Evolutionary conservation across 352 stramenopile genomes (phyloP), one percentile per base, ranked within the genome.

Genomic region (Pythium myriotylum): DNA sequence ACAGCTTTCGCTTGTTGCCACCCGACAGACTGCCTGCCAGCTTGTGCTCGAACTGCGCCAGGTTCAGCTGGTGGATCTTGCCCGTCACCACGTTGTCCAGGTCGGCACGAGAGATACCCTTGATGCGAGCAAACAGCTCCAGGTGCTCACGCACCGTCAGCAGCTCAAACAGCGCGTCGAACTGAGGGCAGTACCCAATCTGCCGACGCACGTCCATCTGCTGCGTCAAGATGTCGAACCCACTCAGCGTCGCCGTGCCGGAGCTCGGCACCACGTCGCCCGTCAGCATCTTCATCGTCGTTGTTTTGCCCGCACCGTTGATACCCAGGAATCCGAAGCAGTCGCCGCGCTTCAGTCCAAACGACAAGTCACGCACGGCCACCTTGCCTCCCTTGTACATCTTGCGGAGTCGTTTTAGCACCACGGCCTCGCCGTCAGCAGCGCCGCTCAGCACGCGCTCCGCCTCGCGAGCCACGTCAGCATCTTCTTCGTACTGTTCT

Each of bases 201-300:
- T 87, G 69, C 23, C 88, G 78, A 17, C 78, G 77, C 37, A 90
- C 78, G 27, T 90, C 73, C 9, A 87, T 76, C 55, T 91, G 82
- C 54, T 94, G 75, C 17, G 74, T 88, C 1, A 90, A 53, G 27
- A 92, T 89, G 29, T 92, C 80, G n/a, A 89, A 89, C 12, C 84
- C 84, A 12, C 72, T 68, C 23, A 94, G 74, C 8, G 77, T 79
- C 1, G 73, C 84, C 0, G 65, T 67, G 0, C 84, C 84, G 9
- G 70, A 70, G 0, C 66, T 88, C 0, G 83, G 80, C 20, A 91
- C 41, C 24, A 93, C 76, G 47, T 97, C 85, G 23, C 90, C 90
- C 9, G 87, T 97, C n/a, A 99, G 70, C 78, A 98, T 97, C 61
- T 96, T 97, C 75, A 98, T 96, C 7, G 94, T 97, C 22, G 95